A percentile compares a stretch with the other conserved stretches of the same genome.
phyloP scores from a whole-genome alignment of 306 rosid species.

The Comarum palustre region DNA sequence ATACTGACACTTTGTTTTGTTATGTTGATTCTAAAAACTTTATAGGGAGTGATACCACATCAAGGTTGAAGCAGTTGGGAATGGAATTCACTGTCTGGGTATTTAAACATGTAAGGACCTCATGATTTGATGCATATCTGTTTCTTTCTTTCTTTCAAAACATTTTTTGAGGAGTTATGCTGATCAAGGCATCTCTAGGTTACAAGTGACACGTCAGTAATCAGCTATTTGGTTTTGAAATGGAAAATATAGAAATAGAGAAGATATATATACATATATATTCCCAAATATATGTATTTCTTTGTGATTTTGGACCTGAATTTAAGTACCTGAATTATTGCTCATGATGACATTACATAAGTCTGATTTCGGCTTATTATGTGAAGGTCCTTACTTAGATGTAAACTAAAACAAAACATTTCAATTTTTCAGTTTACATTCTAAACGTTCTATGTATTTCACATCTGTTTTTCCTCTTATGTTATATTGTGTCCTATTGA shows the following conservation, averaged over 20 bases:
- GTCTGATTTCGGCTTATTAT: background rate
- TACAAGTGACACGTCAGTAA: background rate
- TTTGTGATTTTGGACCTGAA: background rate
- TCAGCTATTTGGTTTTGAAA: background rate
- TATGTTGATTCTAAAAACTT: constrained; percentile 29
- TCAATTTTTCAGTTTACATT: background rate
- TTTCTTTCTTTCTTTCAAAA: constrained; percentile 13
- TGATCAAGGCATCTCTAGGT: background rate
- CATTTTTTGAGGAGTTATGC: background rate
- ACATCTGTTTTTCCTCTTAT: background rate
- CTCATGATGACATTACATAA: background rate
- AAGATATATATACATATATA: background rate
- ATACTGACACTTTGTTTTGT: constrained; percentile 16
- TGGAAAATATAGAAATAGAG: background rate
- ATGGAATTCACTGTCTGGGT: constrained; percentile 99
- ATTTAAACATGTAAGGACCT: constrained; percentile 80
- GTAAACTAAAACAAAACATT: background rate
- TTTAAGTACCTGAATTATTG: background rate
- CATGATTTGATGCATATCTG: constrained; percentile 20
- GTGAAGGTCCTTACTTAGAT: background rate
- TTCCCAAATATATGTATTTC: no score
- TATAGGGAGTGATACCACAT: constrained; percentile 76
- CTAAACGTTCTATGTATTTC: background rate
- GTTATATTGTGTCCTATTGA: background rate
- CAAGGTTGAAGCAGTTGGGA: constrained; percentile 89